Evolutionary conservation across 2,329 filamentous ascomycete genomes (phyloP).

Genomic region (Venturia effusa): DNA sequence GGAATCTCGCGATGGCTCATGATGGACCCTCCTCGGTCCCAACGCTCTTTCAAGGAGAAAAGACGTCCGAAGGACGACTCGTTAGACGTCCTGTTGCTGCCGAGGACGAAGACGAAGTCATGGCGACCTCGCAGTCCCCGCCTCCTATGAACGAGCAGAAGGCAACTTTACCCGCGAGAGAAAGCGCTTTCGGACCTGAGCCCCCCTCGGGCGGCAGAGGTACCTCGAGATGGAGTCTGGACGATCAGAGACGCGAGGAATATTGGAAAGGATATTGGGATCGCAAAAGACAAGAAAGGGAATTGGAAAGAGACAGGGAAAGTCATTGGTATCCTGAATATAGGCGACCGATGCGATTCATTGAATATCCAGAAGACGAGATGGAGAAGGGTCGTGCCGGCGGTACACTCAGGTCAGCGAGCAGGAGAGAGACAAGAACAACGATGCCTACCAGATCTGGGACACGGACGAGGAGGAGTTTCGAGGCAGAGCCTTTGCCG

Average conservation of each 20-base stretch:
- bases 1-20: conserved; percentile 6
- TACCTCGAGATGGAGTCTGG: not conserved
- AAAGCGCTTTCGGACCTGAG: not conserved
- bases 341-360: not conserved
- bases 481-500: not conserved
- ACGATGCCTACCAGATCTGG: not conserved
- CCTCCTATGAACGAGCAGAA: not conserved
- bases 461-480: not conserved
- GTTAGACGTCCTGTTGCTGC: conserved; percentile 11
- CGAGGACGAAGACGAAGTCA: conserved; percentile 5
- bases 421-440: not conserved
- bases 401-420: not conserved
- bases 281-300: conserved; percentile 3
- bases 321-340: conserved; percentile 3
- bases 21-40: conserved; percentile 7
- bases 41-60: conserved; percentile 11
- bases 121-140: not conserved
- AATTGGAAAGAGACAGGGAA: conserved; percentile 5
- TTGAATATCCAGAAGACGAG: conserved; percentile 6
- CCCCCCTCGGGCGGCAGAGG: not conserved
- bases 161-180: not conserved
- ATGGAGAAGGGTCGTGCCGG: not conserved
- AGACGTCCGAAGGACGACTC: conserved; percentile 12
- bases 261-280: conserved; percentile 10
- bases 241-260: conserved; percentile 6